Base-by-base conservation (phyloP, 768 basidiomycete species). In the Chalciporus sphaerocephalus region DNA sequence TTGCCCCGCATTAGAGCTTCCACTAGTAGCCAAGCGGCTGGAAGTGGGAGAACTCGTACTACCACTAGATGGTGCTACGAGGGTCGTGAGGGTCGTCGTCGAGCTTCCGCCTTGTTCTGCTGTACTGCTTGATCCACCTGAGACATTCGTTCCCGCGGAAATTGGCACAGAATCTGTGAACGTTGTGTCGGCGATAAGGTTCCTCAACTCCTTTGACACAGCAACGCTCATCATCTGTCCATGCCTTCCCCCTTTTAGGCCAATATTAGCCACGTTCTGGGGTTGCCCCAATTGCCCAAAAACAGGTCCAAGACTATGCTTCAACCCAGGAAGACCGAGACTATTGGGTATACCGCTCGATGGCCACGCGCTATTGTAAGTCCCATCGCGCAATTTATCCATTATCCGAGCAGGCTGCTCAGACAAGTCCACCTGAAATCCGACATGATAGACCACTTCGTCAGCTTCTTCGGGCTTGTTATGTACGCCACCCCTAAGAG, bases 391-490 rank as follows among this genome's bases (percentile, higher is more conserved):
- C 42, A 93, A 74, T 61, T 84, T 89, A 53, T 86, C 78, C 42
- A 93, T 68, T 48, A 96, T 93, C 2, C 80, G 80, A 53, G 81
- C 81, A 2, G 92, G 92, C 68, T 94, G 92, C 57, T 86, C 81
- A 15, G 83, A 82, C 39, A 99, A 72, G 66, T 97, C 92, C 44
- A 96, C 87, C 67, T 99, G 93, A 73, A 99, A 98, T 1, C 96
- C 96, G 40, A 99, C 85, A 57, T 90, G 86, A 61, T 87, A 95
- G 8, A 80, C 82, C 32, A 89, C 75, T 36, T 94, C 85, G 43
- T 81, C 79, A 28, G 74, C 74, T 52, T 82, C 84, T 34, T 80
- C 74, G 52, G 52, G 67, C 33, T 23, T 53, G 58, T 61, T 74
- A 66, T 46, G 53, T 47, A 56, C 71, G 46, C 80, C 88, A 7